phyloP scores from a whole-genome alignment of 2,329 filamentous ascomycete species.

The Neocatenulostroma microsporum region DNA sequence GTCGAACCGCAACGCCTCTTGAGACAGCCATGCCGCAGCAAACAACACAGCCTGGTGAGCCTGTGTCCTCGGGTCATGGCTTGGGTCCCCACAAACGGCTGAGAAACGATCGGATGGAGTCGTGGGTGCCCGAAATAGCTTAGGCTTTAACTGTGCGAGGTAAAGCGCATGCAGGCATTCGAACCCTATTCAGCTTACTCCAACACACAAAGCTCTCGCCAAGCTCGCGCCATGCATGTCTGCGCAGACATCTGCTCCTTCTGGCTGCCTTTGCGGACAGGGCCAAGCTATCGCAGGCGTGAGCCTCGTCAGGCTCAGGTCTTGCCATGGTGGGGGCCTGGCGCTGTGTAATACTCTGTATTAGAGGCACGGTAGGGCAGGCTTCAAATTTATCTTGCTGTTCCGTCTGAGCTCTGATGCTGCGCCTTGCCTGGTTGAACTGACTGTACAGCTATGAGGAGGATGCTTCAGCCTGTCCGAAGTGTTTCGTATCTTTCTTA shows the following conservation, averaged over 20 bases:
- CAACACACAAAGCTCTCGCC: too few species aligned
- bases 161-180: too few species aligned
- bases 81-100: too few species aligned
- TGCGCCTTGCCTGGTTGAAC: too few species aligned
- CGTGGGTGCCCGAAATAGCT: too few species aligned
- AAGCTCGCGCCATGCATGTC: too few species aligned
- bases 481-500: conserved; percentile 1
- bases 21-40: too few species aligned
- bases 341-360: not conserved
- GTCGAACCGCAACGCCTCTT: not conserved
- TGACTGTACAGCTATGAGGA: not conserved
- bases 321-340: conserved; percentile 3
- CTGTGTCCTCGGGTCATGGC: not conserved
- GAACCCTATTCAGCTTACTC: too few species aligned
- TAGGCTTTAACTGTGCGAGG: conserved; percentile 1
- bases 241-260: not conserved
- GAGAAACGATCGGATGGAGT: too few species aligned
- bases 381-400: too few species aligned
- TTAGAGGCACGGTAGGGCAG: too few species aligned
- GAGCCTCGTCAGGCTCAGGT: not conserved
- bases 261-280: not conserved
- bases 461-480: not conserved
- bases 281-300: not conserved
- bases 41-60: too few species aligned
- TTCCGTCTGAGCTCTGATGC: not conserved